phyloP scores from a whole-genome alignment of 768 basidiomycete genomes.

The Macrolepiota fuliginosa region DNA sequence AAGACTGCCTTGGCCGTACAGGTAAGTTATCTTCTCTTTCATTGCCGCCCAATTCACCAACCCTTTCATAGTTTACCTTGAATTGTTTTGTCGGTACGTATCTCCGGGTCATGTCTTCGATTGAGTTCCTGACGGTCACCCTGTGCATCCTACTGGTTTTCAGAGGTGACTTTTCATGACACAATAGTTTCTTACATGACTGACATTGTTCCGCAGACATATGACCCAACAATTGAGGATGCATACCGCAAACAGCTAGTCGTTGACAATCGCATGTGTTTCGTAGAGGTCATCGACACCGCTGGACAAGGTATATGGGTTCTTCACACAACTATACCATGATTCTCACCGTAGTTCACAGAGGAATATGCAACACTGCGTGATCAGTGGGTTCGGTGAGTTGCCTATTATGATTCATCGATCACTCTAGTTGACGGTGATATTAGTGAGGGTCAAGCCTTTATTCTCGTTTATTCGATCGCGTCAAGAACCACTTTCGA shows the following conservation, averaged over 20 bases:
- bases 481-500: slow-evolving; percentile 92
- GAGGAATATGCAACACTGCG: slow-evolving; percentile 97
- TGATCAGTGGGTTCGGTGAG: slow-evolving; percentile 97
- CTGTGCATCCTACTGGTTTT: slow-evolving; percentile 14
- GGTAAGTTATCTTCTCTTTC: slow-evolving; percentile 42
- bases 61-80: slow-evolving; percentile 73
- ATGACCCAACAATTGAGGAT: slow-evolving; percentile 98
- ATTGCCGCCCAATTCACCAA: slow-evolving; percentile 8
- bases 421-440: slow-evolving; percentile 12
- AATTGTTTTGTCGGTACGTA: slow-evolving; percentile 92
- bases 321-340: slow-evolving; percentile 16
- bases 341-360: slow-evolving; percentile 29
- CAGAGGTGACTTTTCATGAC: slow-evolving; percentile 49
- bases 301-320: slow-evolving; percentile 84
- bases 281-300: slow-evolving; percentile 96
- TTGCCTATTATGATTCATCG: slow-evolving; percentile 18
- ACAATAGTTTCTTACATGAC: slow-evolving; percentile 12
- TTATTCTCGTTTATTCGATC: slow-evolving; percentile 95
- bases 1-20: slow-evolving; percentile 97
- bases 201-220: slow-evolving; percentile 56
- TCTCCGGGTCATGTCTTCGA: slow-evolving; percentile 11
- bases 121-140: slow-evolving; percentile 7
- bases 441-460: slow-evolving; percentile 92
- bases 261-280: slow-evolving; percentile 93
- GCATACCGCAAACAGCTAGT: slow-evolving; percentile 94